phyloP scores from a whole-genome alignment of 2,329 filamentous ascomycete species.

The Mycogone perniciosa region DNA sequence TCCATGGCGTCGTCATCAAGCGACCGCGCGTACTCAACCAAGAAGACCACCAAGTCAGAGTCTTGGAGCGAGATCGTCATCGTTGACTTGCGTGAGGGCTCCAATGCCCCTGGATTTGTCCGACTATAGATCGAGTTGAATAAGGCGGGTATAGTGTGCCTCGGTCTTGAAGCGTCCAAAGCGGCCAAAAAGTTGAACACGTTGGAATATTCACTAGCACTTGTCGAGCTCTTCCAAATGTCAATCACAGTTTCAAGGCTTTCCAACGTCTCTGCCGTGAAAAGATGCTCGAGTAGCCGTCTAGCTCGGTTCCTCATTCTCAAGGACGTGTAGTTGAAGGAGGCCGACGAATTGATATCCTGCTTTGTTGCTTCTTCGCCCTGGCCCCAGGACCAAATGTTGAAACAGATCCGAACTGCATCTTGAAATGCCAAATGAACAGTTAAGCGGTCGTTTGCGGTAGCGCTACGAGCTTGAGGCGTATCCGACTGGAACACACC shows the following conservation, averaged over 20 bases:
- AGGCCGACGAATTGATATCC: slow-evolving; percentile 65
- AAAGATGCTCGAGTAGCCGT: slow-evolving; percentile 84
- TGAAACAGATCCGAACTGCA: slow-evolving; percentile 84
- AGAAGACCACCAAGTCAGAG: slow-evolving; percentile 76
- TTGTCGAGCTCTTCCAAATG: slow-evolving; percentile 61
- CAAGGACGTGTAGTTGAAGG: slow-evolving; percentile 84
- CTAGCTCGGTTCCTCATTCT: slow-evolving; percentile 86
- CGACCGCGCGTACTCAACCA: slow-evolving; percentile 83
- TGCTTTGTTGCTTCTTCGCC: slow-evolving; percentile 51
- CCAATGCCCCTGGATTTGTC: slow-evolving; percentile 75
- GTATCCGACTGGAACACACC: slow-evolving; percentile 79
- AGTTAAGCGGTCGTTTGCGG: slow-evolving; percentile 89
- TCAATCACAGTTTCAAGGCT: slow-evolving; percentile 87
- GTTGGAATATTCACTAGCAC: slow-evolving; percentile 47
- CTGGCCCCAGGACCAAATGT: slow-evolving; percentile 91
- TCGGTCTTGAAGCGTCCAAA: slow-evolving; percentile 82
- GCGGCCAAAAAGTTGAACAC: slow-evolving; percentile 86
- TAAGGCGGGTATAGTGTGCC: slow-evolving; percentile 85
- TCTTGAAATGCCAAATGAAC: slow-evolving; percentile 97
- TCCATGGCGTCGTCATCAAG: slow-evolving; percentile 97
- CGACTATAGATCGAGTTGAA: slow-evolving; percentile 96
- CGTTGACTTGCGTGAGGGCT: slow-evolving; percentile 75
- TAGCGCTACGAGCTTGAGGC: slow-evolving; percentile 69
- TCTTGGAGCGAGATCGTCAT: slow-evolving; percentile 81
- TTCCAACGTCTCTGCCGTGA: slow-evolving; percentile 85